These are phyloP conservation scores for Ceratocystis diversiconidia DNA, from an alignment of 2,329 filamentous ascomycete species.

Conservation along the genomic window DNA sequence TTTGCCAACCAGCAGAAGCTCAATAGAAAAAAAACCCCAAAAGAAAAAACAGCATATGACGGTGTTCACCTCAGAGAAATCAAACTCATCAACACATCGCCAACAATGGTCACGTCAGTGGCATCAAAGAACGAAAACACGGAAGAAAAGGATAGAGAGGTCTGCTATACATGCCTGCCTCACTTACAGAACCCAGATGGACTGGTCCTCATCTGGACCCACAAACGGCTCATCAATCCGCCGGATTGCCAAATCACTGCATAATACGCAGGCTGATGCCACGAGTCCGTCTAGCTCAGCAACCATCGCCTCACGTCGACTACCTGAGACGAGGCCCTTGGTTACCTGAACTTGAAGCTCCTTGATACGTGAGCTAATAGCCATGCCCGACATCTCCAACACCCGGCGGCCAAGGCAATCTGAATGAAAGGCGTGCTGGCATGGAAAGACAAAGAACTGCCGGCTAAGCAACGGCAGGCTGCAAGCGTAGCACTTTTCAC, in stretches of 20 bases:
- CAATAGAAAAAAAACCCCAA: not conserved
- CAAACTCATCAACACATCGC: not conserved
- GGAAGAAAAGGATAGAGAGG: not conserved
- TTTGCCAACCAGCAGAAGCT: too few relatives aligned
- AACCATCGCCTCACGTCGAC: constrained; percentile 67
- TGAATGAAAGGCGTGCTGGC: constrained; percentile 93
- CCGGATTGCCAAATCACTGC: constrained; percentile 89
- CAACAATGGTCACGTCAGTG: not conserved
- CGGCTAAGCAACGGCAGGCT: constrained; percentile 70
- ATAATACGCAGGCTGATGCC: constrained; percentile 80
- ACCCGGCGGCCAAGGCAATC: constrained; percentile 84
- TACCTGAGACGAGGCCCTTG: constrained; percentile 54
- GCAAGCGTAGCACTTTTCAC: constrained; percentile 86
- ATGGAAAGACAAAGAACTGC: constrained; percentile 97
- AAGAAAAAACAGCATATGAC: not conserved
- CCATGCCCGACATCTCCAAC: constrained; percentile 63
- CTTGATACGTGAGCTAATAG: constrained; percentile 63
- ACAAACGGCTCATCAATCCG: constrained; percentile 90
- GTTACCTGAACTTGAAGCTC: constrained; percentile 76
- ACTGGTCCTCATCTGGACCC: constrained; percentile 51
- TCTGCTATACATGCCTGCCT: not conserved
- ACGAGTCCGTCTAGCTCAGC: constrained; percentile 85
- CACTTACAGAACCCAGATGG: constrained; percentile 61
- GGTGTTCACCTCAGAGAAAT: not conserved
- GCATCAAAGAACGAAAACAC: not conserved